Evolutionary conservation across 768 basidiomycete species (phyloP).

Genomic region (Lactifluus piperatus): DNA sequence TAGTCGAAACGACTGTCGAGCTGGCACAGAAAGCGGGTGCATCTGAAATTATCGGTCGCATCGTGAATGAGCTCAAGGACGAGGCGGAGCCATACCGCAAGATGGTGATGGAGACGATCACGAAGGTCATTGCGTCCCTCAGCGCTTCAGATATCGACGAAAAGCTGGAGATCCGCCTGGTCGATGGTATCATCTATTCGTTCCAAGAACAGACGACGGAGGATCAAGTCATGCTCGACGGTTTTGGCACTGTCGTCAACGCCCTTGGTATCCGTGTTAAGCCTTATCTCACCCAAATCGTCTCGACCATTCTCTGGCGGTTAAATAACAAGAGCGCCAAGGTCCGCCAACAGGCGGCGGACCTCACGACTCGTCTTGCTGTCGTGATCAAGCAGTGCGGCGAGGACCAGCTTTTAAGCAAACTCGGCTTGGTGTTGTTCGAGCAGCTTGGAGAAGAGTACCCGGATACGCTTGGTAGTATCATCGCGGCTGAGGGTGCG

Average conservation of each 20-base stretch:
- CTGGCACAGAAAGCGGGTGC: constrained; percentile 96
- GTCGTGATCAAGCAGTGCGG: constrained; percentile 99
- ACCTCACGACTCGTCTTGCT: constrained; percentile 89
- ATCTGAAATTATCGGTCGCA: constrained; percentile 84
- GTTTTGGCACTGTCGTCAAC: constrained; percentile 96
- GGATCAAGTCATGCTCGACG: constrained; percentile 98
- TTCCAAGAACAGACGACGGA: constrained; percentile 99
- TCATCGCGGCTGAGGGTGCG: constrained; percentile 97
- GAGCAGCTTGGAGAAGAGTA: constrained; percentile 99
- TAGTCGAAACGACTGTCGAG: constrained; percentile 98
- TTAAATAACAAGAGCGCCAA: constrained; percentile 99
- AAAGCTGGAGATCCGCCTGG: constrained; percentile 84
- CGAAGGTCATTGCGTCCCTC: constrained; percentile 85
- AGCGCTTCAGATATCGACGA: constrained; percentile 99
- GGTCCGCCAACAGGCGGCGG: constrained; percentile 98
- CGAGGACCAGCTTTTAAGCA: constrained; percentile 91
- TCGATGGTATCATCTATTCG: constrained; percentile 98
- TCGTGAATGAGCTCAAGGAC: constrained; percentile 86
- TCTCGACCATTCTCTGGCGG: constrained; percentile 98
- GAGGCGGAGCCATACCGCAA: constrained; percentile 89
- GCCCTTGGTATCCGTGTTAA: constrained; percentile 94
- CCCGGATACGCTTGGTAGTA: constrained; percentile 97
- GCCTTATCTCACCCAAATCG: constrained; percentile 97
- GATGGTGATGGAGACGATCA: constrained; percentile 99
- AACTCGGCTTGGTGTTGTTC: constrained; percentile 92